phyloP scores from a whole-genome alignment of 2,329 filamentous ascomycete genomes.

The Sarocladium strictum region DNA sequence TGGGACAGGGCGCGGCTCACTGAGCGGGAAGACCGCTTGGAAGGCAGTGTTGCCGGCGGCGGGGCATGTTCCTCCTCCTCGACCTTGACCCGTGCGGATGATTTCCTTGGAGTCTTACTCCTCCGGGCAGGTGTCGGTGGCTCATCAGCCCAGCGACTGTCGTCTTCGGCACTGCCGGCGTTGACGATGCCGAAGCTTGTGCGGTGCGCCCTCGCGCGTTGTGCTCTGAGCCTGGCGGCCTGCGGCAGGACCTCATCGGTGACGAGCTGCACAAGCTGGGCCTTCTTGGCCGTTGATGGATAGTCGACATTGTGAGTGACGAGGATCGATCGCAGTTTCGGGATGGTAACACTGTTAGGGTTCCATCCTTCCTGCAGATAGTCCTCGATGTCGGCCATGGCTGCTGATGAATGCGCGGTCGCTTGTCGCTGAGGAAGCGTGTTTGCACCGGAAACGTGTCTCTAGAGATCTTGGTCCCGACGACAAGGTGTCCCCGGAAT shows the following conservation, averaged over 20 bases:
- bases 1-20: slow-evolving; percentile 48
- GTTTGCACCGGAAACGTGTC: background rate
- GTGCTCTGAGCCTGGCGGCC: slow-evolving; percentile 67
- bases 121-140: slow-evolving; percentile 44
- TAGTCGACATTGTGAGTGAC: slow-evolving; percentile 84
- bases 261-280: slow-evolving; percentile 79
- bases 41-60: slow-evolving; percentile 37
- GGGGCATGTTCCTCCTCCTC: slow-evolving; percentile 40
- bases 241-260: slow-evolving; percentile 72
- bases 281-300: slow-evolving; percentile 85
- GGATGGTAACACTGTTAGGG: slow-evolving; percentile 74
- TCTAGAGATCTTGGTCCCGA: background rate
- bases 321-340: slow-evolving; percentile 83
- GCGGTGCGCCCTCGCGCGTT: slow-evolving; percentile 73
- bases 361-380: slow-evolving; percentile 89
- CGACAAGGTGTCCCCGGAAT: background rate
- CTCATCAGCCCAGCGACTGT: slow-evolving; percentile 56
- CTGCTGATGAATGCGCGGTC: slow-evolving; percentile 14
- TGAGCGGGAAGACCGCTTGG: slow-evolving; percentile 49
- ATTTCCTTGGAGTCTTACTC: slow-evolving; percentile 49
- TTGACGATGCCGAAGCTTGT: slow-evolving; percentile 80
- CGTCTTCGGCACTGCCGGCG: slow-evolving; percentile 60
- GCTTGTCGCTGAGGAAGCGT: background rate
- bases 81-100: slow-evolving; percentile 43
- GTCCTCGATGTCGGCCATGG: slow-evolving; percentile 65